phyloP scores from a whole-genome alignment of 768 basidiomycete species.

The Xanthoconium purpureum region DNA sequence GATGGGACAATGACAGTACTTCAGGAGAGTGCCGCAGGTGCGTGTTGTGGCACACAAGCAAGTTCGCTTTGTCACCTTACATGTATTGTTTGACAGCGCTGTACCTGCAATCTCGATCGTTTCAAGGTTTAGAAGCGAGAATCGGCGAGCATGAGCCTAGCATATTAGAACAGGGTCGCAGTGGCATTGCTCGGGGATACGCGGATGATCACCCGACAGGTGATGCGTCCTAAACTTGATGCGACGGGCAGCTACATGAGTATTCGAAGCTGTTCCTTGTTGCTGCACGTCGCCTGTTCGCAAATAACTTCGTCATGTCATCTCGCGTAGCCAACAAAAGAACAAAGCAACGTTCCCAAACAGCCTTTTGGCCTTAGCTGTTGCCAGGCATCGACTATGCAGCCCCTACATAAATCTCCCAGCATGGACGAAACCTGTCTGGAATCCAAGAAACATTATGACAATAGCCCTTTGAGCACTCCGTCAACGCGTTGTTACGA shows the following conservation, averaged over 20 bases:
- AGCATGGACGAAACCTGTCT: neutral
- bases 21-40: slow-evolving; percentile 68
- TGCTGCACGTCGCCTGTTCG: neutral
- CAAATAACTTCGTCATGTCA: neutral
- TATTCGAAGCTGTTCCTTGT: neutral
- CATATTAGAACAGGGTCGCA: slow-evolving; percentile 82
- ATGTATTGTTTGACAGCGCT: slow-evolving; percentile 41
- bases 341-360: neutral
- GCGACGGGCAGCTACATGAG: neutral
- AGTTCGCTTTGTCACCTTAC: slow-evolving; percentile 2
- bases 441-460: neutral
- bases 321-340: neutral
- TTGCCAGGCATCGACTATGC: neutral
- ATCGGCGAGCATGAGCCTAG: slow-evolving; percentile 77
- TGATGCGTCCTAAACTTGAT: neutral
- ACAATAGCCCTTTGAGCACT: neutral
- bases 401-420: too few species aligned
- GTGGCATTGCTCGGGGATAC: slow-evolving; percentile 88
- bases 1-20: slow-evolving; percentile 55
- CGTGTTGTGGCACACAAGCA: slow-evolving; percentile 29
- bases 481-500: neutral
- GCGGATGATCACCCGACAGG: slow-evolving; percentile 42
- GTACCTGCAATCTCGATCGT: slow-evolving; percentile 72
- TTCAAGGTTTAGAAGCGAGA: slow-evolving; percentile 76
- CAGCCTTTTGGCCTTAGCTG: neutral